phyloP scores from a whole-genome alignment of 2,329 filamentous ascomycete species.

The Neofusicoccum kwambonambiense region DNA sequence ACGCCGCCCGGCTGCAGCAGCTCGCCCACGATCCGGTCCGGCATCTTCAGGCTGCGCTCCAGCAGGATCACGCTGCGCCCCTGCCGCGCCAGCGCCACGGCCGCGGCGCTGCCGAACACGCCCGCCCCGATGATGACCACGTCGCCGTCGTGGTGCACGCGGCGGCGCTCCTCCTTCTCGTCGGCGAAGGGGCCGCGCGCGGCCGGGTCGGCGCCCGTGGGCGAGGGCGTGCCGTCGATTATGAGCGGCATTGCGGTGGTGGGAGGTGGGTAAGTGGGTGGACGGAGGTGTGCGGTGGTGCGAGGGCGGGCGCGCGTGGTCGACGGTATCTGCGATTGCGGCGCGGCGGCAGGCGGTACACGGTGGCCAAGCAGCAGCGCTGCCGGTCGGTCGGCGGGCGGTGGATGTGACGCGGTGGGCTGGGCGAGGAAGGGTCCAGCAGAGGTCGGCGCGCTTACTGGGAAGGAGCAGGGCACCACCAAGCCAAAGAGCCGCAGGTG shows the following conservation, averaged over 20 bases:
- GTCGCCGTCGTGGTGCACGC: constrained; percentile 65
- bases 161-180: constrained; percentile 37
- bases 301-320: not conserved
- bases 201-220: not conserved
- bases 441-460: too few relatives aligned
- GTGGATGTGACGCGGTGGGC: too few relatives aligned
- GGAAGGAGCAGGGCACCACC: too few relatives aligned
- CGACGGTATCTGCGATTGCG: not conserved
- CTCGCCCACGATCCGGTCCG: constrained; percentile 94
- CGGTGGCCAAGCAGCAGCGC: too few relatives aligned
- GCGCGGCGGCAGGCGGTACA: too few relatives aligned
- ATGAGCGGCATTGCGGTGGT: constrained; percentile 14
- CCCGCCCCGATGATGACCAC: constrained; percentile 91
- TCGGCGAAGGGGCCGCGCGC: not conserved
- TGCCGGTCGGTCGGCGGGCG: too few relatives aligned
- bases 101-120: constrained; percentile 82
- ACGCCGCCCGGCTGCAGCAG: constrained; percentile 91
- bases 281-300: not conserved
- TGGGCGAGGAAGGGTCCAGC: too few relatives aligned
- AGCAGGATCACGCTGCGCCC: constrained; percentile 87
- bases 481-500: too few relatives aligned
- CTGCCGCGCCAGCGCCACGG: constrained; percentile 81
- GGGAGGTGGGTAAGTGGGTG: not conserved
- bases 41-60: constrained; percentile 85
- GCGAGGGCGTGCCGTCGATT: constrained; percentile 10